Base-by-base conservation (phyloP, 1,284 basidiomycete genomes). In the Sutorius eximius region DNA sequence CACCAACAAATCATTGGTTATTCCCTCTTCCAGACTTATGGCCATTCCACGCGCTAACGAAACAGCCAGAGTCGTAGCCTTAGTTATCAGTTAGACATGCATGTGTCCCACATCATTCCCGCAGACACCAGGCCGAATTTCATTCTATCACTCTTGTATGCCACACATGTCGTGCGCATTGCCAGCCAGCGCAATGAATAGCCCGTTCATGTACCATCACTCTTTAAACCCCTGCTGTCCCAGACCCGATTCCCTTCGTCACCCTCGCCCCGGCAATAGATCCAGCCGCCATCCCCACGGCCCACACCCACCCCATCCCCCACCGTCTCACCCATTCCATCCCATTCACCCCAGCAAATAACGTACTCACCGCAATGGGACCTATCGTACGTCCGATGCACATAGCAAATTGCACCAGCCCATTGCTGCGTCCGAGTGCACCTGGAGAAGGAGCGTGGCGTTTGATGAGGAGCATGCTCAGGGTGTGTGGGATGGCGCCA, bases 321-420 rank as follows among this genome's bases (percentile, higher is more conserved):
- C 51, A 22, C 12, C n/a, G 37, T 22, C 18, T 59, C 13, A 38
- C 63, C 65, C 65, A 66, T 20, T 5, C 45, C 2, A 51, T 30
- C 33, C 59, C 61, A 8, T 68, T 68, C 16, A 64, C 40, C 1
- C 47, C 49, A 6, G 65, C 62, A 18, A 65, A 65, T 45, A 66
- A 5, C n/a, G 53, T 34, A 13, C 65, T 65, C 15, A 62, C 55
- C 3, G 51, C 24, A 8, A 68, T 13, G 9, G 63, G 65, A 2
- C 42, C 61, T 3, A 66, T 22, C 1, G 61, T 44, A 12, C 63
- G 61, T 36, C 65, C 63, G 5, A 56, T 11, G 13, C 60, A 65
- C 65, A 65, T 61, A 11, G 61, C 22, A 22, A 67, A 52, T 20
- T 67, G 58, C 22, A 67, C 63, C 2, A 64, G 51, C 29, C 65